A percentile compares a stretch with the other conserved stretches of the same genome.
Evolutionary conservation across 176 grass and related monocot genomes (phyloP).

Genomic region (Phragmites australis): DNA sequence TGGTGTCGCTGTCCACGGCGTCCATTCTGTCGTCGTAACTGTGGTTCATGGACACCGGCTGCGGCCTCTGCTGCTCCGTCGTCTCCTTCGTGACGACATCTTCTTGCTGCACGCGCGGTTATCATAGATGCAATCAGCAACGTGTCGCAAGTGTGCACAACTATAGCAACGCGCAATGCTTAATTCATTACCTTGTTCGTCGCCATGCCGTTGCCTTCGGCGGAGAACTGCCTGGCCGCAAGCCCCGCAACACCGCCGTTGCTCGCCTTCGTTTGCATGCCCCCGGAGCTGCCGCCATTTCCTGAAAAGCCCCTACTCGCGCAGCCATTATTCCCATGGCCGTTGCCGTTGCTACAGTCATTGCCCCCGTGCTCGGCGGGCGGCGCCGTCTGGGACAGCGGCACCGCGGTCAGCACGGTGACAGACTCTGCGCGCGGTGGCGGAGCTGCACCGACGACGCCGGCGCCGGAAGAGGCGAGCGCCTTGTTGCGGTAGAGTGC

Average conservation of each 20-base stretch:
- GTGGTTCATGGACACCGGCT: constrained; percentile 48
- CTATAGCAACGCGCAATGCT: background rate
- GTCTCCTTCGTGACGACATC: constrained; percentile 49
- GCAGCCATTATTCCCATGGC: background rate
- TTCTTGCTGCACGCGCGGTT: constrained; percentile 34
- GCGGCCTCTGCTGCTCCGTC: constrained; percentile 33
- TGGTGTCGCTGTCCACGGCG: constrained; percentile 25
- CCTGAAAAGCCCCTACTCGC: background rate
- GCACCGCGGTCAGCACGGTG: constrained; percentile 36
- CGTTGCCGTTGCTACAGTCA: constrained; percentile 21
- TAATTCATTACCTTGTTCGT: constrained; percentile 59
- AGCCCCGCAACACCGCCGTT: constrained; percentile 42
- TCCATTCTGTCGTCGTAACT: constrained; percentile 45
- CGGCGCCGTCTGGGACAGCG: constrained; percentile 35
- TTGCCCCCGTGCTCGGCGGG: constrained; percentile 10
- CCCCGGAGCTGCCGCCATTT: constrained; percentile 24
- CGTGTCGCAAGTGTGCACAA: background rate
- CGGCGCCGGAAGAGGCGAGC: background rate
- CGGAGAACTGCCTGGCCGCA: constrained; percentile 24
- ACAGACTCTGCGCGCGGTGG: background rate
- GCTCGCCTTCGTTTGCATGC: constrained; percentile 46
- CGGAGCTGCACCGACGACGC: background rate
- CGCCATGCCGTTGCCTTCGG: constrained; percentile 39
- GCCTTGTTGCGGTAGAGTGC: constrained; percentile 84
- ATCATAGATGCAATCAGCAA: background rate